Conservation (phyloP, 2,329 filamentous ascomycete species). For the Uncinocarpus reesii region DNA sequence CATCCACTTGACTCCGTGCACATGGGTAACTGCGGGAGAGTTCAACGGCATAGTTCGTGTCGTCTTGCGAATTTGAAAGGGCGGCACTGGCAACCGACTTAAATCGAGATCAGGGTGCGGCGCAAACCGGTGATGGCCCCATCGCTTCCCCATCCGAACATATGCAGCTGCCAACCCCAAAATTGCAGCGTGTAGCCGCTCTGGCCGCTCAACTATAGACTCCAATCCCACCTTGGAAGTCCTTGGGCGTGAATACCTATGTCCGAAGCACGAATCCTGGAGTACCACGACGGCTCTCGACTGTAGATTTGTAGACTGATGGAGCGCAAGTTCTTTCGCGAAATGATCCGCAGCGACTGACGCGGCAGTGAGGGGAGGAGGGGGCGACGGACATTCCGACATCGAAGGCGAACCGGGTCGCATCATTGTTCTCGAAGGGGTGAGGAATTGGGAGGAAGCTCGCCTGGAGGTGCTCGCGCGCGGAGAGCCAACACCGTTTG, state of each 20-base stretch:
- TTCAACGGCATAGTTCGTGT: slow-evolving; percentile 58
- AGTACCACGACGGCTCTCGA: slow-evolving; percentile 69
- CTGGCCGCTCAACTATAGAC: slow-evolving; percentile 85
- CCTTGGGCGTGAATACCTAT: slow-evolving; percentile 76
- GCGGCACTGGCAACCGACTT: slow-evolving; percentile 48
- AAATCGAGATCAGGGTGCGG: slow-evolving; percentile 54
- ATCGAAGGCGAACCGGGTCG: slow-evolving; percentile 21
- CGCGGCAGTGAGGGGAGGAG: slow-evolving; percentile 37
- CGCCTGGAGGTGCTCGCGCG: slow-evolving; percentile 27
- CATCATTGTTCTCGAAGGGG: slow-evolving; percentile 23
- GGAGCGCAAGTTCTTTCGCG: slow-evolving; percentile 55
- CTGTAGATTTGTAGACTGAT: slow-evolving; percentile 40
- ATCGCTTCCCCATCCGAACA: slow-evolving; percentile 73
- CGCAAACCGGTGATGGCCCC: slow-evolving; percentile 59
- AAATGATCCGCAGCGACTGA: slow-evolving; percentile 60
- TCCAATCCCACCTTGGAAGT: slow-evolving; percentile 60
- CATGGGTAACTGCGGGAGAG: slow-evolving; percentile 71
- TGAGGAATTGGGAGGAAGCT: slow-evolving; percentile 24
- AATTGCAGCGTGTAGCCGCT: slow-evolving; percentile 74
- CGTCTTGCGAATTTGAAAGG: slow-evolving; percentile 80
- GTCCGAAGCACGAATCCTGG: slow-evolving; percentile 90
- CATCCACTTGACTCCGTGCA: slow-evolving; percentile 92
- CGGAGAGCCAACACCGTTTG: slow-evolving; percentile 21
- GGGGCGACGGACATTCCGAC: slow-evolving; percentile 15
- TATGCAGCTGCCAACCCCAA: slow-evolving; percentile 80